A percentile compares a stretch with the other conserved stretches of the same genome.
phyloP scores from a whole-genome alignment of 2,329 filamentous ascomycete species.

The Amauroascus verrucosus region DNA sequence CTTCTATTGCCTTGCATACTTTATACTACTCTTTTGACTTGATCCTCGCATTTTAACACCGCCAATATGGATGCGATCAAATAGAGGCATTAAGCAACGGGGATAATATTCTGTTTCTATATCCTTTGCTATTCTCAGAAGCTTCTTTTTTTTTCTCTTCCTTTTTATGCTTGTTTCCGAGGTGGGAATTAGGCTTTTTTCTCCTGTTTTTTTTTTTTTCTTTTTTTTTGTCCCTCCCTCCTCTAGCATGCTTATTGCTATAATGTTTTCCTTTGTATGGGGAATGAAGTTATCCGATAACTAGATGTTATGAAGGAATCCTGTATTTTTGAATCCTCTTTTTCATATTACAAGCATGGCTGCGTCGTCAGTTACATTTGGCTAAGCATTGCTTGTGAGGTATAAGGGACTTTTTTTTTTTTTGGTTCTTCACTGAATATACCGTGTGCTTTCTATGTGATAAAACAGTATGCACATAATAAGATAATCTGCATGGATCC shows the following conservation, averaged over 20 bases:
- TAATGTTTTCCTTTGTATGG: background rate
- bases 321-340: background rate
- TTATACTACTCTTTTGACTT: background rate
- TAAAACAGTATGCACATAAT: too few relatives aligned
- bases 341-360: background rate
- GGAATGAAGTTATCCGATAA: background rate
- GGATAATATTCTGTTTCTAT: background rate
- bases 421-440: too few relatives aligned
- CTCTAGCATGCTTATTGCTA: background rate
- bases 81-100: background rate
- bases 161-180: background rate
- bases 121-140: background rate
- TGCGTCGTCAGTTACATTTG: too few relatives aligned
- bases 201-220: background rate
- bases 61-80: background rate
- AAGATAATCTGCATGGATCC: too few relatives aligned
- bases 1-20: background rate
- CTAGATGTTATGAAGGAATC: background rate
- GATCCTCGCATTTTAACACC: background rate
- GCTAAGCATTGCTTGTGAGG: too few relatives aligned
- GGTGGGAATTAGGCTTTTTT: background rate
- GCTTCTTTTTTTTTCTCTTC: background rate
- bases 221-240: background rate
- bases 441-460: too few relatives aligned
- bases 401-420: too few relatives aligned